Base-by-base conservation (phyloP, 768 basidiomycete species). In the Boletus rubropictus region DNA sequence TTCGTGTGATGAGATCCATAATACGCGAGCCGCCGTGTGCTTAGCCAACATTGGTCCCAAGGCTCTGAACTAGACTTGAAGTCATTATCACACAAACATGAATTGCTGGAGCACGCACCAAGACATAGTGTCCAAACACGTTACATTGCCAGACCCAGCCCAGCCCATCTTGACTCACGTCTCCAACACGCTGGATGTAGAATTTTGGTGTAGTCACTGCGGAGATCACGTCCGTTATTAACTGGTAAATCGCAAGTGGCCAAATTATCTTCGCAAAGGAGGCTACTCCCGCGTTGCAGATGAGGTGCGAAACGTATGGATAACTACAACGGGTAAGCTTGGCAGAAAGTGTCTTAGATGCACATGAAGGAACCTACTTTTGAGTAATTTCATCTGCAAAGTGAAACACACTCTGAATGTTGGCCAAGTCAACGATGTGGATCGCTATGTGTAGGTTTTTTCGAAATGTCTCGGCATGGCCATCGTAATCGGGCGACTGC, bases 61-160 rank as follows among this genome's bases (percentile, higher is more conserved):
- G 14, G 74, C 68, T 29, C 86, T 82, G 50, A 77, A 82, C 89
- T 91, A 55, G 33, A 37, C 18, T 31, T 29, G 34, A 37, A n/a
- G 50, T 46, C n/a, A 51, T 44, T 20, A 38, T 47, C 33, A 37
- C 29, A 31, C 32, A 15, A 38, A n/a, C 27, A 27, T 18, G 20
- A 29, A 10, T 25, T 22, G 24, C 31, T 38, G 14, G 28, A 31
- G 14, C 4, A 74, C 84, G 45, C 58, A 91, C 89, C 54, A 93
- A 66, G 24, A 74, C 75, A 59, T 84, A 92, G 64, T 91, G 89
- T 1, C 84, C 81, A 46, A 92, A 90, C 22, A 90, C 67, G 56
- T 92, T 92, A 49, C 80, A 85, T 59, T 91, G 87, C 87, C 89
- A 93, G 7, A 82, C 77, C 75, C 77, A 84, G 3, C 90, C 90